phyloP scores from a whole-genome alignment of 306 rosid species.

The Trifolium pratense region DNA sequence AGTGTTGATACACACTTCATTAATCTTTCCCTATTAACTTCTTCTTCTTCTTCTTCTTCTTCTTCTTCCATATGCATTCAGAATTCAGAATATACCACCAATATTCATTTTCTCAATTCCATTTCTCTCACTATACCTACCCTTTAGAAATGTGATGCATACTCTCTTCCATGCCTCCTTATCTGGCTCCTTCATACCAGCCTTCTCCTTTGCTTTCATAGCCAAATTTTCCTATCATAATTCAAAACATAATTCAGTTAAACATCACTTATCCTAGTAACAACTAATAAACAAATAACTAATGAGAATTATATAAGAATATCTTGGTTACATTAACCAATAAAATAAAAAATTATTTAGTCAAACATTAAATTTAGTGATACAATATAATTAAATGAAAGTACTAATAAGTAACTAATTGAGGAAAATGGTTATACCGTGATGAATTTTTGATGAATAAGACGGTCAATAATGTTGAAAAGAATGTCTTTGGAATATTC shows the following conservation, averaged over 20 bases:
- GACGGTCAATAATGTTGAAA: conserved; percentile 78
- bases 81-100: neutral
- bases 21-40: neutral
- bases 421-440: conserved; percentile 42
- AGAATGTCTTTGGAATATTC: conserved; percentile 90
- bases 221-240: conserved; percentile 53
- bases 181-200: conserved; percentile 65
- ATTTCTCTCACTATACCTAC: neutral
- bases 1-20: neutral
- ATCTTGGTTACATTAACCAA: neutral
- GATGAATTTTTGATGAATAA: conserved; percentile 54
- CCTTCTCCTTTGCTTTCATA: conserved; percentile 56
- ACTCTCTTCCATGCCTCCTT: conserved; percentile 76
- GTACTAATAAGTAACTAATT: neutral
- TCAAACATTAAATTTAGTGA: too few relatives aligned
- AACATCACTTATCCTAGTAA: neutral
- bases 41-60: neutral
- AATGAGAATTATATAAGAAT: neutral
- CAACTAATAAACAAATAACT: neutral
- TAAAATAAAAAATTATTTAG: too few relatives aligned
- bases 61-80: conserved; percentile 1
- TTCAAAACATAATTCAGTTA: neutral
- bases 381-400: neutral
- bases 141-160: conserved; percentile 21
- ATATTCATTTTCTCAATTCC: neutral